Evolutionary conservation across 2,329 filamentous ascomycete species (phyloP).

Genomic region (Pyricularia sp.): DNA sequence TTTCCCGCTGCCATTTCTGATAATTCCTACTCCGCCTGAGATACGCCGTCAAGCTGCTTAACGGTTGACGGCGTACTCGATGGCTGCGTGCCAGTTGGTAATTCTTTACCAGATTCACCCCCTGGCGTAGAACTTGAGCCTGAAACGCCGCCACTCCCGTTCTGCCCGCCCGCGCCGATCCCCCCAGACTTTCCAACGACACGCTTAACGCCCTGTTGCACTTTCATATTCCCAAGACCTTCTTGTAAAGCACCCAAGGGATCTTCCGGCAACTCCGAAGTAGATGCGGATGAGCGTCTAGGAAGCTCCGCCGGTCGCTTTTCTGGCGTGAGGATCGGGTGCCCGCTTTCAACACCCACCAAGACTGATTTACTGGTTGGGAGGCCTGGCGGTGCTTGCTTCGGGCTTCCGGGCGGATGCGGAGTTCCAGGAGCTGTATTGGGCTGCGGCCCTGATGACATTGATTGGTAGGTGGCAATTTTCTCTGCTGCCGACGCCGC

Average conservation of each 20-base stretch:
- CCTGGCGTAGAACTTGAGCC: not conserved
- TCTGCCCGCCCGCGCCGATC: not conserved
- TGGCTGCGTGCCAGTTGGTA: no score
- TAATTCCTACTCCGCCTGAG: not conserved
- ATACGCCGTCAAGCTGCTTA: not conserved
- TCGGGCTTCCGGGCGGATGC: constrained; percentile 10
- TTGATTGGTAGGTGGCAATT: constrained; percentile 17
- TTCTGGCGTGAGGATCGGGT: constrained; percentile 8
- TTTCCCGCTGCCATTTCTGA: not conserved
- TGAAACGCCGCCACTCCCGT: constrained; percentile 2
- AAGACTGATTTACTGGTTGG: constrained; percentile 10
- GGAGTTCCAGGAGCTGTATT: not conserved
- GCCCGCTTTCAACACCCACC: constrained; percentile 8
- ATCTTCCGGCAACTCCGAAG: not conserved
- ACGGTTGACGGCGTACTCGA: not conserved
- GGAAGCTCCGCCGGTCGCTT: constrained; percentile 4
- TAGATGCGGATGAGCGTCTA: constrained; percentile 6
- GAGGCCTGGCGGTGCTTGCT: constrained; percentile 25
- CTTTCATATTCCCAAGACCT: constrained; percentile 10
- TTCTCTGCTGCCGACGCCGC: constrained; percentile 36
- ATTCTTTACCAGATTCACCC: not conserved
- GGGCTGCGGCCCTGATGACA: constrained; percentile 21
- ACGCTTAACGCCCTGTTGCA: constrained; percentile 11
- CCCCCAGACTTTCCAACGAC: constrained; percentile 10
- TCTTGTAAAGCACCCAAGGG: constrained; percentile 10